Evolutionary conservation across 768 basidiomycete genomes (phyloP).

Genomic region (Leccinum longicurvipes): DNA sequence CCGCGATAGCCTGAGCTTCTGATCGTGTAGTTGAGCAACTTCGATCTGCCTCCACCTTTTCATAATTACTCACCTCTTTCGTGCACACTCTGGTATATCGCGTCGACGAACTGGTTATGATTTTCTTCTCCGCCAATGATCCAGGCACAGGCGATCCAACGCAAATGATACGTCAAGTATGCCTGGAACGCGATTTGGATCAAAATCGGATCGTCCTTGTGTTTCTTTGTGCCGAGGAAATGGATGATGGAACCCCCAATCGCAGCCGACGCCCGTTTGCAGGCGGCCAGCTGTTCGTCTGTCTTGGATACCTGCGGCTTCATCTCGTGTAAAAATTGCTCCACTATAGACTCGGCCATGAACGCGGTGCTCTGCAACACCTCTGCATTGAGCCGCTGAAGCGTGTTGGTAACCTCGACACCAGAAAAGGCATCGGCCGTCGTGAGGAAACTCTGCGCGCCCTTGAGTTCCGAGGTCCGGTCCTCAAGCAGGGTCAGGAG

Average conservation of each 20-base stretch:
- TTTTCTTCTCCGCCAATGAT: conserved; percentile 28
- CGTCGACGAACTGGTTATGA: conserved; percentile 21
- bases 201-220: conserved; percentile 34
- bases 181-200: conserved; percentile 37
- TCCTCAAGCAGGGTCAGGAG: conserved; percentile 33
- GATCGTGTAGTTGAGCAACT: conserved; percentile 1
- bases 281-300: conserved; percentile 23
- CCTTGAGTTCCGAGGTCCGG: conserved; percentile 43
- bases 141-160: conserved; percentile 29
- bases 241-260: conserved; percentile 25
- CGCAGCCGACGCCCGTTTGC: conserved; percentile 17
- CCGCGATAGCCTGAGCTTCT: conserved; percentile 45
- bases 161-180: conserved; percentile 23
- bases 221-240: conserved; percentile 28
- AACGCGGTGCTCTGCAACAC: conserved; percentile 47
- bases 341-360: conserved; percentile 47
- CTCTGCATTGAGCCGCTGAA: conserved; percentile 45
- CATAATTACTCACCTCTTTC: conserved; percentile 31
- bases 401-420: conserved; percentile 16
- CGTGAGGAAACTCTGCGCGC: conserved; percentile 44
- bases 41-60: not conserved
- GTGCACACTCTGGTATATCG: conserved; percentile 34
- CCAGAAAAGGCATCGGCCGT: conserved; percentile 33
- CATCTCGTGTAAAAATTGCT: conserved; percentile 33
- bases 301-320: conserved; percentile 8